Base-by-base conservation (phyloP, 371 early-diverging fungal species). In the Cokeromyces recurvatus region DNA sequence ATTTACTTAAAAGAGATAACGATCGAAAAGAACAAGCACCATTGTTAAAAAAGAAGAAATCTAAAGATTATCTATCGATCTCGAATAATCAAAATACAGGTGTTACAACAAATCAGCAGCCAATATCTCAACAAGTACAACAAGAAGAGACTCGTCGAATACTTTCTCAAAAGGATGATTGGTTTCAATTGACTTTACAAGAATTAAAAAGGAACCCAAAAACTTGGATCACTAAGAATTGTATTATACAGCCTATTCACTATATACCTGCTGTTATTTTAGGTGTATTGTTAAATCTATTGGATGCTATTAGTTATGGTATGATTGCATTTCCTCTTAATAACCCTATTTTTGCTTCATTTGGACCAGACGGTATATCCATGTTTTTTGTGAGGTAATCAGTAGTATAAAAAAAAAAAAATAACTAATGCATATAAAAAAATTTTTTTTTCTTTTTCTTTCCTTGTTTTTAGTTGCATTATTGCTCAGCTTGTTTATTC, bases 231-330 rank as follows among this genome's bases (percentile, higher is more conserved):
- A n/a, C n/a, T n/a, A n/a, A n/a, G n/a, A n/a, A n/a, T n/a, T 54
- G 59, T 47, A 29, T 59, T 32, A 51, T 46, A 31, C 51, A 55
- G 11, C 85, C 85, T 0, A 46, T 84, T 17, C 64, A 69, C 11
- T 86, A 78, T 51, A 69, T 94, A 12, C 98, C 97, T 8, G 95
- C 95, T 3, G 94, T 94, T 8, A 68, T 89, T 29, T 79, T 95
- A 2, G 95, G 94, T 1, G 62, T 95, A 27, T 68, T 95, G 19
- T 71, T 97, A 39, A 97, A 94, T 62, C 54, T 97, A 20, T 71
- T 97, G 32, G 98, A 97, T 62, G 93, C 93, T 4, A 77, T 94
- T 17, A 90, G 90, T 15, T 92, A 92, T 65, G 94, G 86, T 76
- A 85, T 94, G 68, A 95, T 97, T 56, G 87, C 91, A 4, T 97